These are phyloP conservation scores for Ophiostoma ulmi DNA, from an alignment of 2,329 filamentous ascomycete species.

Conservation along the genomic window DNA sequence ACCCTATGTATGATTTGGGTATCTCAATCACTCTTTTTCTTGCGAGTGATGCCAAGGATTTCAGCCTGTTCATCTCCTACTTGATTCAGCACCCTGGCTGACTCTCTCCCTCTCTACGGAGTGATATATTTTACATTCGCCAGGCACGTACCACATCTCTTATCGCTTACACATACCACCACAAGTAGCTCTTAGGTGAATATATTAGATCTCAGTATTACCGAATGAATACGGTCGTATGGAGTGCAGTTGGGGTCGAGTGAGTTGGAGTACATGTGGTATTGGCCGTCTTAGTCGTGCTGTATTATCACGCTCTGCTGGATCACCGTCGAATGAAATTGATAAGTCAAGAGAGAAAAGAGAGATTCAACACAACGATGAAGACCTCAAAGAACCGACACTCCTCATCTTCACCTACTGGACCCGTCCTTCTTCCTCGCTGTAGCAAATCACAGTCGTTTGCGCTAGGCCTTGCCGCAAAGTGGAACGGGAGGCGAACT, in stretches of 20 bases:
- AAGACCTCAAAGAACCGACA: not conserved
- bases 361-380: too few species aligned
- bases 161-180: not conserved
- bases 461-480: conserved; percentile 9
- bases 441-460: not conserved
- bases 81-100: not conserved
- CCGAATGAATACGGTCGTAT: not conserved
- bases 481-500: conserved; percentile 13
- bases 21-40: not conserved
- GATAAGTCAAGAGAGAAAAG: not conserved
- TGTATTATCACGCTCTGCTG: not conserved
- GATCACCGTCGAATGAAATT: not conserved
- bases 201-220: conserved; percentile 12
- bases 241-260: not conserved
- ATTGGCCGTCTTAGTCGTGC: not conserved
- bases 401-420: not conserved
- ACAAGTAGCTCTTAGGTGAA: not conserved
- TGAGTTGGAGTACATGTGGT: not conserved
- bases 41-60: not conserved
- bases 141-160: not conserved
- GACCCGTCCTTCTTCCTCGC: not conserved
- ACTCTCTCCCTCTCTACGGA: not conserved
- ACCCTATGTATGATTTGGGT: not conserved
- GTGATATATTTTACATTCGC: not conserved
- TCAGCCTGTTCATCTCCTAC: not conserved